Evolutionary conservation across 1,284 basidiomycete genomes (phyloP).

Genomic region (Takashimella koratensis): DNA sequence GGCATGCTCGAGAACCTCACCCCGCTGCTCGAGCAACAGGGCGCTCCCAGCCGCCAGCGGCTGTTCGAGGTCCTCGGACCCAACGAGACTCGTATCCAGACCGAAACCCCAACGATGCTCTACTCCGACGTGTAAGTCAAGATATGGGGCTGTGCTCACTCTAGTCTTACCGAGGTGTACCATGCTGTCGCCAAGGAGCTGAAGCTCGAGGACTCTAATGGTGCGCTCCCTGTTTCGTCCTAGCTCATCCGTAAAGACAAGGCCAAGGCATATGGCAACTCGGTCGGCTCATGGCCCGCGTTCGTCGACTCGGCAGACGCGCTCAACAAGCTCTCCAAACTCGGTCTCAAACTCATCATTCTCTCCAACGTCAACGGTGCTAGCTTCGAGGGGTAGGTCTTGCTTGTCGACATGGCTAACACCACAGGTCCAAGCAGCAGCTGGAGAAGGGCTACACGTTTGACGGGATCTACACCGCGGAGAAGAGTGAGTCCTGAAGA

Average conservation of each 20-base stretch:
- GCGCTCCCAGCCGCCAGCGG: conserved; percentile 13
- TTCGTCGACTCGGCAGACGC: conserved; percentile 32
- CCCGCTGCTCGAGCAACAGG: conserved; percentile 19
- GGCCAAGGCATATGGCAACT: conserved; percentile 24
- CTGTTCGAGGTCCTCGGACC: conserved; percentile 21
- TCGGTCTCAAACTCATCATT: conserved; percentile 30
- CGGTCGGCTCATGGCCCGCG: conserved; percentile 32
- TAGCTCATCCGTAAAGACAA: conserved; percentile 9
- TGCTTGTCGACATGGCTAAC: background rate
- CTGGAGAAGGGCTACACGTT: conserved; percentile 28
- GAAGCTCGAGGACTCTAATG: conserved; percentile 5
- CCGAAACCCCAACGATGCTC: conserved; percentile 22
- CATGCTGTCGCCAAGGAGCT: conserved; percentile 7
- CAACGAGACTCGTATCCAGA: conserved; percentile 27
- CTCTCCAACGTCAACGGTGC: conserved; percentile 36
- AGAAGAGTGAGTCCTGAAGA: conserved; percentile 26
- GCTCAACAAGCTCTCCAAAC: conserved; percentile 20
- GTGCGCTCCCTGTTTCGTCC: conserved; percentile 1
- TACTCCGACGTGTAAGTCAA: conserved; percentile 31
- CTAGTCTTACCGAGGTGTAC: conserved; percentile 15
- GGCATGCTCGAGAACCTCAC: conserved; percentile 25
- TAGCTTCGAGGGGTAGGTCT: conserved; percentile 24
- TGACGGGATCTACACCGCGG: conserved; percentile 32
- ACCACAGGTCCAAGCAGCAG: conserved; percentile 24
- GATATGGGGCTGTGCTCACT: background rate